A percentile compares a stretch with the other conserved stretches of the same genome.
phyloP scores from a whole-genome alignment of 768 basidiomycete species.

The Sporobolomyces roseus region DNA sequence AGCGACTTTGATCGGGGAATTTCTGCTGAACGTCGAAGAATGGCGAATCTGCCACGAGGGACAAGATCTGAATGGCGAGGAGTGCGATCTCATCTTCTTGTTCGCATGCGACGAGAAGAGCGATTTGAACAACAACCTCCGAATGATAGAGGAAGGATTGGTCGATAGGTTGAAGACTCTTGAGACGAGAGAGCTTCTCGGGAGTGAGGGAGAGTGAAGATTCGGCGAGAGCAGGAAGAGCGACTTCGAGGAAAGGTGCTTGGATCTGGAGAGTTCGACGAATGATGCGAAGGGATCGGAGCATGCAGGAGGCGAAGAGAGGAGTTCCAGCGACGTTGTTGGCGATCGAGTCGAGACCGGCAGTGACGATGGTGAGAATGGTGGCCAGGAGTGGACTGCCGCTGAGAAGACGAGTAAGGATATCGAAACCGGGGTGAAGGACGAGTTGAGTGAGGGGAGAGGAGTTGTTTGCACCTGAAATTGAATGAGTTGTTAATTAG shows the following conservation, averaged over 20 bases:
- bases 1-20: constrained; percentile 45
- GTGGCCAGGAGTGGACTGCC: constrained; percentile 66
- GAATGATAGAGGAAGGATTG: constrained; percentile 61
- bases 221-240: constrained; percentile 71
- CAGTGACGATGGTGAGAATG: constrained; percentile 73
- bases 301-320: constrained; percentile 68
- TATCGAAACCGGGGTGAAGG: constrained; percentile 77
- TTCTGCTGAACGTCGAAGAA: constrained; percentile 54
- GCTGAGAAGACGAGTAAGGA: constrained; percentile 73
- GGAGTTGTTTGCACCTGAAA: constrained; percentile 16
- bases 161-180: constrained; percentile 44
- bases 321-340: constrained; percentile 58
- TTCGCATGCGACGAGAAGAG: constrained; percentile 68
- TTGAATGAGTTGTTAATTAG: not conserved
- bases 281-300: constrained; percentile 75
- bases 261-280: constrained; percentile 78
- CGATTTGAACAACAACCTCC: constrained; percentile 75
- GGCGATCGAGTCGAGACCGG: constrained; percentile 73
- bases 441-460: constrained; percentile 45
- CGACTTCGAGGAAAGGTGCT: constrained; percentile 80
- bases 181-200: constrained; percentile 50
- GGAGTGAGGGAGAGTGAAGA: constrained; percentile 54
- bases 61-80: constrained; percentile 72
- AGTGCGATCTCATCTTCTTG: constrained; percentile 66
- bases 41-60: constrained; percentile 62